Evolutionary conservation across 2,329 filamentous ascomycete species (phyloP), one percentile per base, ranked within the genome.

Genomic region (Ophiostoma sp.): DNA sequence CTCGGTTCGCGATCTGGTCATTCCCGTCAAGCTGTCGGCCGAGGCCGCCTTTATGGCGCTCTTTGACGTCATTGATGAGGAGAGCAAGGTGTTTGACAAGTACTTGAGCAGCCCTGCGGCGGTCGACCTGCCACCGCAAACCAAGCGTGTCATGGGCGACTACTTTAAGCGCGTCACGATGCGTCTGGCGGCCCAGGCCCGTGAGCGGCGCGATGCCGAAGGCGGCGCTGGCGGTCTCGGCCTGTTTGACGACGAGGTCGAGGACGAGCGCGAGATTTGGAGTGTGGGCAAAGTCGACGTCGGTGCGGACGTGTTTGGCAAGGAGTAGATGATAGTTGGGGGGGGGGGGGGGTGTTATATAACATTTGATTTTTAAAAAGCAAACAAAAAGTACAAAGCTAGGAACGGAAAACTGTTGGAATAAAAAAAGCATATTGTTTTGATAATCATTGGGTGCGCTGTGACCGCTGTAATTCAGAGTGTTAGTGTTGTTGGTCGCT

Each of bases 261-360:
- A 99, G 80, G 96, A 99, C 83, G 94, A 98, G 85, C 92, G 90
- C 82, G 96, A 99, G 85, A 91, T 99, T 75, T 97, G 94, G 95
- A 96, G 93, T 80, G 92, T 99, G 69, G 96, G 96, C 6, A 95
- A 92, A 82, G 90, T 97, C 69, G 95, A 98, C 80, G 84, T 95
- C 15, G 85, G 84, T 64, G 92, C 88, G 9, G 92, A 93, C 73
- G 81, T 84, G 7, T 87, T 87, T 79, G 81, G 82, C 63, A 84
- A 83, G 74, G 80, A 83, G 72, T 74, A 61, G 68, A 17, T 11
- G 33, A 11, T 22, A 2, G 15, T n/a, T 3, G 12, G 3, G 28
- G n/a, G 33, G 31, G 12, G 25, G 45, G 8, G 33, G 17, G n/a
- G 19, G 70, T 52, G 28, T 36, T 45, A 25, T n/a, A 33, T 64